Conservation (phyloP, 2,329 filamentous ascomycete genomes). For the Bretziella fagacearum region DNA sequence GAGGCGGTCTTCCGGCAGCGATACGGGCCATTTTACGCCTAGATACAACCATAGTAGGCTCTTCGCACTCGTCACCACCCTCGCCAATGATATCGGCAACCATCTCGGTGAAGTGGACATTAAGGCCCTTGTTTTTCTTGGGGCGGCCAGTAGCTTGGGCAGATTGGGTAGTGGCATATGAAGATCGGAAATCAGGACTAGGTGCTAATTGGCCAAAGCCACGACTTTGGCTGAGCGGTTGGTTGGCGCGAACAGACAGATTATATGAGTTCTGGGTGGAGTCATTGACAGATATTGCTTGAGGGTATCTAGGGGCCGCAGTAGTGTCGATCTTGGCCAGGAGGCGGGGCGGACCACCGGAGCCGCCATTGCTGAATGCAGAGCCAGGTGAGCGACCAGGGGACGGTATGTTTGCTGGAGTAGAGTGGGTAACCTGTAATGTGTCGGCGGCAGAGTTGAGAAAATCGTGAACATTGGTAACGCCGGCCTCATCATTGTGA, state of each 20-base stretch:
- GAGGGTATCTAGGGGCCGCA: constrained; percentile 37
- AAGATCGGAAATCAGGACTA: constrained; percentile 27
- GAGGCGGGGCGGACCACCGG: constrained; percentile 6
- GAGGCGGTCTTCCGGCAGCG: constrained; percentile 17
- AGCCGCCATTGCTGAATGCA: constrained; percentile 17
- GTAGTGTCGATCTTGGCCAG: constrained; percentile 37
- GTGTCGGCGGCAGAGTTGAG: constrained; percentile 37
- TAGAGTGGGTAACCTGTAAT: constrained; percentile 35
- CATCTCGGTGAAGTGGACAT: constrained; percentile 56
- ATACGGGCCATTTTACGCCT: constrained; percentile 29
- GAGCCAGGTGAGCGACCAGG: constrained; percentile 22
- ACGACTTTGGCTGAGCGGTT: constrained; percentile 26
- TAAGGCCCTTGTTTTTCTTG: constrained; percentile 46
- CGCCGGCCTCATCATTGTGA: constrained; percentile 22
- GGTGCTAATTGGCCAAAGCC: constrained; percentile 24
- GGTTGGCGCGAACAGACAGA: constrained; percentile 9
- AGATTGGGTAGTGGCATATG: constrained; percentile 18
- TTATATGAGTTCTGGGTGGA: constrained; percentile 1
- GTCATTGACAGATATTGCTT: constrained; percentile 22
- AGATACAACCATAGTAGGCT: constrained; percentile 55
- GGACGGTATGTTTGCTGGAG: constrained; percentile 18
- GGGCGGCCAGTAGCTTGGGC: constrained; percentile 20
- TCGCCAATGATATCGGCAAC: constrained; percentile 69
- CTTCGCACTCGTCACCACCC: constrained; percentile 72
- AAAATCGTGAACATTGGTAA: constrained; percentile 40